Conservation (phyloP, 2,329 filamentous ascomycete species). For the Penicillium sp. region DNA sequence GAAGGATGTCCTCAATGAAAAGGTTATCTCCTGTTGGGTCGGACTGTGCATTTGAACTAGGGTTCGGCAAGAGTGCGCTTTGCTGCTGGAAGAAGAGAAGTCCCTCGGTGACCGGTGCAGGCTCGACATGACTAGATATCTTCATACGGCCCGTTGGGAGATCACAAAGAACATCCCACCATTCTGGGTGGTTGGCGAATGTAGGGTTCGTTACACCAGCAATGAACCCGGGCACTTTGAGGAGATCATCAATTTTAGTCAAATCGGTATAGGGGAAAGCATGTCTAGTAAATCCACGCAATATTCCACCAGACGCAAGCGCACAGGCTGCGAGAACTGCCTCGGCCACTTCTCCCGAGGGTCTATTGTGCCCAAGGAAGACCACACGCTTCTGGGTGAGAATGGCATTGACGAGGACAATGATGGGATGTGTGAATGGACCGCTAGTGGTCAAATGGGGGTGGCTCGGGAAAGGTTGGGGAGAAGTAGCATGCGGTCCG, state of each 20-base stretch:
- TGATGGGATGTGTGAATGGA: constrained; percentile 86
- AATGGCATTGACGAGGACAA: constrained; percentile 91
- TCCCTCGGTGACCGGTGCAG: constrained; percentile 80
- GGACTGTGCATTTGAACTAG: constrained; percentile 33
- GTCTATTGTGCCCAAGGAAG: constrained; percentile 92
- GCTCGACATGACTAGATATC: constrained; percentile 86
- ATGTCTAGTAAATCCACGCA: constrained; percentile 91
- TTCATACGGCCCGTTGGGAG: constrained; percentile 90
- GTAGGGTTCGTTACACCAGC: constrained; percentile 97
- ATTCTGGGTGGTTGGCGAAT: constrained; percentile 91
- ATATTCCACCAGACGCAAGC: constrained; percentile 85
- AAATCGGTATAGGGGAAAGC: constrained; percentile 98
- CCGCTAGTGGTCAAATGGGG: constrained; percentile 93
- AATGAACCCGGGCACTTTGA: constrained; percentile 96
- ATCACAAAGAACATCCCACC: constrained; percentile 98
- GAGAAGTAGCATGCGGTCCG: constrained; percentile 76
- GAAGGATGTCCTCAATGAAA: constrained; percentile 85
- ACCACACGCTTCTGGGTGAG: constrained; percentile 96
- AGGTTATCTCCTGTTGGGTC: constrained; percentile 84
- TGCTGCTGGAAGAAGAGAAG: constrained; percentile 86
- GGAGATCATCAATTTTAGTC: constrained; percentile 93
- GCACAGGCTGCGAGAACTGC: constrained; percentile 98
- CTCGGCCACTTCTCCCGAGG: constrained; percentile 94
- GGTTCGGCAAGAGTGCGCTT: constrained; percentile 31
- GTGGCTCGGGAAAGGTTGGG: constrained; percentile 83